Conservation (phyloP, 1,139 yeast species). For the Lodderomyces parapsilosis region DNA sequence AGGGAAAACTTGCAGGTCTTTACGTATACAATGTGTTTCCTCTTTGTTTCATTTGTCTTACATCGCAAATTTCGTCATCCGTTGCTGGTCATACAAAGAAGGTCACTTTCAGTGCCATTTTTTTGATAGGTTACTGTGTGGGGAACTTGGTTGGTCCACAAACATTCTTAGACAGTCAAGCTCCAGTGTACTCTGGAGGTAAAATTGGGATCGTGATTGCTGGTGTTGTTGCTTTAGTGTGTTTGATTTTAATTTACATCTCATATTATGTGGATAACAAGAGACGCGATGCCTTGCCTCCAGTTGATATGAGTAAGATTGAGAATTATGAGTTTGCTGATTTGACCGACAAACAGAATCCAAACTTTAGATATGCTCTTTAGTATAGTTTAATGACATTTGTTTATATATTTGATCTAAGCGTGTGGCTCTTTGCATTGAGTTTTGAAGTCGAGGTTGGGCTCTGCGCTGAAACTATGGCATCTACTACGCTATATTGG, state of each 20-base stretch:
- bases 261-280: constrained; percentile 30
- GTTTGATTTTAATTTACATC: constrained; percentile 23
- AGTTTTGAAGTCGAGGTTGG: too few relatives aligned
- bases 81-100: constrained; percentile 74
- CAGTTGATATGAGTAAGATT: constrained; percentile 17
- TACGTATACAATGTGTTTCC: constrained; percentile 24
- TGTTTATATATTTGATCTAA: too few relatives aligned
- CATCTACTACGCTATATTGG: too few relatives aligned
- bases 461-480: too few relatives aligned
- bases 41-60: constrained; percentile 46
- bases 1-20: constrained; percentile 46
- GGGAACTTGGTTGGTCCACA: constrained; percentile 77
- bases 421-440: too few relatives aligned
- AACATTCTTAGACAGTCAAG: constrained; percentile 51
- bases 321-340: constrained; percentile 61
- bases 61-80: constrained; percentile 52
- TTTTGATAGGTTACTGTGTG: constrained; percentile 60
- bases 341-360: constrained; percentile 66
- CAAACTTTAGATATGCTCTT: constrained; percentile 51
- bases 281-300: constrained; percentile 20
- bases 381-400: too few relatives aligned
- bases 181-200: constrained; percentile 53
- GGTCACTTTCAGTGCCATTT: constrained; percentile 56
- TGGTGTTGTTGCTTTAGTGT: constrained; percentile 23
- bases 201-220: constrained; percentile 36